Conservation (phyloP, 179 eudicot species). For the Heliamphora pulchella region DNA sequence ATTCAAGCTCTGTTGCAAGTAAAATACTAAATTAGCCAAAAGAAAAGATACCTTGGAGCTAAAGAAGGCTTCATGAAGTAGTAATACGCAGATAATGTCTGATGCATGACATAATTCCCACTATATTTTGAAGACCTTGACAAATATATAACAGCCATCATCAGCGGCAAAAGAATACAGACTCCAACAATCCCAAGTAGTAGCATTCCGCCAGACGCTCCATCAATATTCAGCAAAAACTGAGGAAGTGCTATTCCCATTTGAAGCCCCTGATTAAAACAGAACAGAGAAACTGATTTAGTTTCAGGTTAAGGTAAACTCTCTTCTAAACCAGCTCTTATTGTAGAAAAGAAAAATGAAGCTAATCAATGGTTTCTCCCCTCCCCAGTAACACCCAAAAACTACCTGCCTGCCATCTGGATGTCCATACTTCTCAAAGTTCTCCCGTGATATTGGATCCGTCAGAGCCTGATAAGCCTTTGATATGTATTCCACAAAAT, state of each 20-base stretch:
- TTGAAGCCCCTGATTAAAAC: slow-evolving; percentile 68
- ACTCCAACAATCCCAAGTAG: slow-evolving; percentile 81
- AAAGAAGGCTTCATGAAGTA: slow-evolving; percentile 82
- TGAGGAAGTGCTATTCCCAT: slow-evolving; percentile 95
- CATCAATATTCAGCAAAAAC: slow-evolving; percentile 73
- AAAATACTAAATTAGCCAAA: neutral
- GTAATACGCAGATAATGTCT: slow-evolving; percentile 65
- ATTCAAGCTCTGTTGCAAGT: neutral
- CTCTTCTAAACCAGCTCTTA: slow-evolving; percentile 1
- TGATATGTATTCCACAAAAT: slow-evolving; percentile 80
- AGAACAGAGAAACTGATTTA: neutral
- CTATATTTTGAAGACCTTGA: slow-evolving; percentile 76
- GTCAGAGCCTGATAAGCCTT: slow-evolving; percentile 95
- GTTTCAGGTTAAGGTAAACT: neutral
- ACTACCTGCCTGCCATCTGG: slow-evolving; percentile 95
- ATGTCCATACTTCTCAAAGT: slow-evolving; percentile 94
- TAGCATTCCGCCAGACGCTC: slow-evolving; percentile 81
- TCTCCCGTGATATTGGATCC: slow-evolving; percentile 86
- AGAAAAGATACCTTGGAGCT: slow-evolving; percentile 61
- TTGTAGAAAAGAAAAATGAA: neutral
- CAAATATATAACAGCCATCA: slow-evolving; percentile 67
- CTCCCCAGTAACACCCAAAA: neutral
- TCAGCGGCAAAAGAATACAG: slow-evolving; percentile 78
- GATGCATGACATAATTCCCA: slow-evolving; percentile 87
- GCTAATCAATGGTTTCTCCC: slow-evolving; percentile 11